Conservation (phyloP, 352 stramenopile species). For the Phytophthora fragariaefolia region DNA sequence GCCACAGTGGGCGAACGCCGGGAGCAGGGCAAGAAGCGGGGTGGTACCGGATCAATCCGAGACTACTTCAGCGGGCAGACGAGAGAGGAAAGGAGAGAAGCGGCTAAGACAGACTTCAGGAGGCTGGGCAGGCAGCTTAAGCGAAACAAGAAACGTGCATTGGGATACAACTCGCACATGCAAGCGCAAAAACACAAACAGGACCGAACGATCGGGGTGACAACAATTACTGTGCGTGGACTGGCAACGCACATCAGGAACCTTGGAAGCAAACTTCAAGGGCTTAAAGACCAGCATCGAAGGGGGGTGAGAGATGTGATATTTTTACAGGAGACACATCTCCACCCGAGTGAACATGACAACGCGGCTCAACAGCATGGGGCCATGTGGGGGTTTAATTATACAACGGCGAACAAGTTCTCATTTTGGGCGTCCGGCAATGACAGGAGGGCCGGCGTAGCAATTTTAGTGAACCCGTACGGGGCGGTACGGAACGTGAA, state of each 20-base stretch:
- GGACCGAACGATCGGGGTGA: constrained; percentile 5
- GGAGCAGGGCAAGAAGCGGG: no score
- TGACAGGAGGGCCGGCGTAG: background rate
- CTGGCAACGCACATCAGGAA: background rate
- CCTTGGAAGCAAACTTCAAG: constrained; percentile 1
- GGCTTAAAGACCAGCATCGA: constrained; percentile 7
- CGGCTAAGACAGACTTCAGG: no score
- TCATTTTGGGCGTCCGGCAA: constrained; percentile 6
- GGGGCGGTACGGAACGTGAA: background rate
- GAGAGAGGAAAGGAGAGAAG: no score
- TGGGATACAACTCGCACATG: no score
- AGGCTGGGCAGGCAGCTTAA: no score
- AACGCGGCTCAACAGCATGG: background rate
- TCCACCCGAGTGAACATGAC: background rate
- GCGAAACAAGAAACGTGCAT: no score
- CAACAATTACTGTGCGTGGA: background rate
- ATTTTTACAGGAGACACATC: constrained; percentile 21
- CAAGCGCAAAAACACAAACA: background rate
- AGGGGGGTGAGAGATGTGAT: background rate
- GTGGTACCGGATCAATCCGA: no score
- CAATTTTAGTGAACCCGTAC: constrained; percentile 18
- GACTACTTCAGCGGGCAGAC: no score
- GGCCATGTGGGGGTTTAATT: constrained; percentile 18
- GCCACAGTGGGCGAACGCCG: no score
- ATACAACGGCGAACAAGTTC: background rate